Base-by-base conservation (phyloP, 257 asterid genomes). In the Gentiana macrophylla region DNA sequence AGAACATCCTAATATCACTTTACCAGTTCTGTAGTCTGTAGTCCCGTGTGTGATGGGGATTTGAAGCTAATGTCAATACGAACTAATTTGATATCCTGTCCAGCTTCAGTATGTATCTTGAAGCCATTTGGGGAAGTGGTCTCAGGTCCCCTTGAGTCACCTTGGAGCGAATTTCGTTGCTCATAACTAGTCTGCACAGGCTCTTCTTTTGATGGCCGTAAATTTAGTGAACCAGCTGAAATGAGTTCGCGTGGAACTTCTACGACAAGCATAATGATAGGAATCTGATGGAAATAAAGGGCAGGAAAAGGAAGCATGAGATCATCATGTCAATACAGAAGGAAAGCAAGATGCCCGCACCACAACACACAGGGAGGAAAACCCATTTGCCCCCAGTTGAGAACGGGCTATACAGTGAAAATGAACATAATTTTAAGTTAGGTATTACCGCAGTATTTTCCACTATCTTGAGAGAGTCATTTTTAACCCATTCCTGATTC, bases 401-500 rank as follows among this genome's bases (percentile, higher is more conserved):
- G 9, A 41, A 41, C 9, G 9, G 9, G 46, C 46, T 41, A 12
- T 65, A 45, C 11, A 46, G 56, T 12, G 61, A 62, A 62, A 67
- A 41, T 50, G 36, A 15, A 35, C 38, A 38, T 43, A 66, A 33
- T 24, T 24, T 24, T 24, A 24, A 24, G 24, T 24, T 24, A 24
- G 24, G 73, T 62, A 68, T 79, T 92, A 92, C 98, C 73, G 98
- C 98, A 56, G 98, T 92, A 76, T 92, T 92, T 82, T 92, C 98
- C 67, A 92, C 98, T 68, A 92, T 88, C 92, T 92, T 92, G 84
- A 92, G 98, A 67, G 98, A 92, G 76, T 92, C 98, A 73, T 90
- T 92, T 80, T 92, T 92, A 71, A 92, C 98, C 98, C 98, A 92
- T 75, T 92, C 98, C 85, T 85, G 97, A 71, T 92, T 92, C 13